A percentile compares a stretch with the other conserved stretches of the same genome.
Conservation (phyloP, 352 stramenopile genomes). For the Pythium brachiatum region DNA sequence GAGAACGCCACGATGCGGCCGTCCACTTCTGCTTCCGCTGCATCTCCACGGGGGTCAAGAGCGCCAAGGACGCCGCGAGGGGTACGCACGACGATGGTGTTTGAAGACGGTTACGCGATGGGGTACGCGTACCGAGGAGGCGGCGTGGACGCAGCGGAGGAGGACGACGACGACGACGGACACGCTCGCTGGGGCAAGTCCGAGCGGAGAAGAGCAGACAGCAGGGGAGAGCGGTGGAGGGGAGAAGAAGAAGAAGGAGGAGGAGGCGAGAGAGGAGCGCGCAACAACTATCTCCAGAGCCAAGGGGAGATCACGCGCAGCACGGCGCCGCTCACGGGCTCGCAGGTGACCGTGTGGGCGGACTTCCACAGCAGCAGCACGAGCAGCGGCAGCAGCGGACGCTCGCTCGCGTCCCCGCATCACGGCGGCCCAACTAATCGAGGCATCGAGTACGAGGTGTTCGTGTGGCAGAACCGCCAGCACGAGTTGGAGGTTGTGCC, state of each 20-base stretch:
- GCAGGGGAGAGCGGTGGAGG: not conserved
- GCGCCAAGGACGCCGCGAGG: not conserved
- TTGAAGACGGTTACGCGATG: constrained; percentile 1
- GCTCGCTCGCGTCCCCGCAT: not conserved
- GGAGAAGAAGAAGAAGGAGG: too few species aligned
- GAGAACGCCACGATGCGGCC: constrained; percentile 13
- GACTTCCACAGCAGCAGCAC: constrained; percentile 5
- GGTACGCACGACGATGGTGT: not conserved
- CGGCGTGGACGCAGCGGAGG: not conserved
- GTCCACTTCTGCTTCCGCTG: not conserved
- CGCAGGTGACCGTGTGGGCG: not conserved
- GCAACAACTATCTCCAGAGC: not conserved
- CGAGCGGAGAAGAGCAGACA: not conserved
- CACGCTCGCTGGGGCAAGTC: not conserved
- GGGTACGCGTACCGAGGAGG: not conserved
- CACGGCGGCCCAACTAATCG: not conserved
- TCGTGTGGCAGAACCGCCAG: constrained; percentile 55
- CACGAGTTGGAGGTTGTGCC: constrained; percentile 40
- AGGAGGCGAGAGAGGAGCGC: not conserved
- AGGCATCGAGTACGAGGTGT: constrained; percentile 42
- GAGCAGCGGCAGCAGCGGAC: constrained; percentile 2
- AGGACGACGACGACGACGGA: not conserved
- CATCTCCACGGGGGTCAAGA: not conserved
- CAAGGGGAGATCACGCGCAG: not conserved
- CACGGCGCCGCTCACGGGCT: constrained; percentile 18